Percentiles rank a stretch among this genome's conserved stretches.
Evolutionary conservation across 2,329 filamentous ascomycete genomes (phyloP).

Genomic region (Sclerotinia spermophila): DNA sequence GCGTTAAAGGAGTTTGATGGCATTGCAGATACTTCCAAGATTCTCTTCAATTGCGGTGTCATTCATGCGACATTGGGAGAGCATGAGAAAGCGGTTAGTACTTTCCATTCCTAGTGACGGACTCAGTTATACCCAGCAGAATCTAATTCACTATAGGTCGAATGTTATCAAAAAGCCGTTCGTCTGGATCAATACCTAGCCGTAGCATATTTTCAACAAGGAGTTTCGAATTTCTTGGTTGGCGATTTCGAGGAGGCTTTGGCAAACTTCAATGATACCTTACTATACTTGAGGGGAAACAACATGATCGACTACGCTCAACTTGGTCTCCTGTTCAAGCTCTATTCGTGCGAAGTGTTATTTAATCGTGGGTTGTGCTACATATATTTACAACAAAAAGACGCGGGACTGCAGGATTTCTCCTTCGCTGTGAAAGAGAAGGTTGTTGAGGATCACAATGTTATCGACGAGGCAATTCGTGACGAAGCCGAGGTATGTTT

Average conservation of each 20-base stretch:
- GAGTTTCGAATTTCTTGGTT: slow-evolving; percentile 94
- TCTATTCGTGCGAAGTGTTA: slow-evolving; percentile 95
- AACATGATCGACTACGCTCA: slow-evolving; percentile 98
- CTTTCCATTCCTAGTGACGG: slow-evolving; percentile 6
- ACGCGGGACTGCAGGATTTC: slow-evolving; percentile 86
- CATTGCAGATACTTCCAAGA: slow-evolving; percentile 95
- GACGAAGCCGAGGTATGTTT: slow-evolving; percentile 80
- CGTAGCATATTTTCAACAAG: slow-evolving; percentile 97
- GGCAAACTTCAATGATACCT: slow-evolving; percentile 97
- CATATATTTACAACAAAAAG: slow-evolving; percentile 91
- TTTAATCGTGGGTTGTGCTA: slow-evolving; percentile 98
- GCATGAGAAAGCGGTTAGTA: slow-evolving; percentile 86
- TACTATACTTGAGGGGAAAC: slow-evolving; percentile 91
- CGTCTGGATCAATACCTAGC: slow-evolving; percentile 91
- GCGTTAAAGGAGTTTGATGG: slow-evolving; percentile 77
- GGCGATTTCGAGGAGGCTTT: slow-evolving; percentile 96
- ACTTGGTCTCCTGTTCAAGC: slow-evolving; percentile 87
- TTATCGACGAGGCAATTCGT: slow-evolving; percentile 93
- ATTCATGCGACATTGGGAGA: slow-evolving; percentile 96
- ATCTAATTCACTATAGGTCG: slow-evolving; percentile 59
- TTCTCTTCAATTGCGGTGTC: slow-evolving; percentile 96
- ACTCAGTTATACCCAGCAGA: not conserved
- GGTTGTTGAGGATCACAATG: slow-evolving; percentile 91
- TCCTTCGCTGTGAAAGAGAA: slow-evolving; percentile 92
- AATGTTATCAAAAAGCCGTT: slow-evolving; percentile 90